Conservation (phyloP, 495 filamentous ascomycete genomes). For the Aspergillus egyptiacus region DNA sequence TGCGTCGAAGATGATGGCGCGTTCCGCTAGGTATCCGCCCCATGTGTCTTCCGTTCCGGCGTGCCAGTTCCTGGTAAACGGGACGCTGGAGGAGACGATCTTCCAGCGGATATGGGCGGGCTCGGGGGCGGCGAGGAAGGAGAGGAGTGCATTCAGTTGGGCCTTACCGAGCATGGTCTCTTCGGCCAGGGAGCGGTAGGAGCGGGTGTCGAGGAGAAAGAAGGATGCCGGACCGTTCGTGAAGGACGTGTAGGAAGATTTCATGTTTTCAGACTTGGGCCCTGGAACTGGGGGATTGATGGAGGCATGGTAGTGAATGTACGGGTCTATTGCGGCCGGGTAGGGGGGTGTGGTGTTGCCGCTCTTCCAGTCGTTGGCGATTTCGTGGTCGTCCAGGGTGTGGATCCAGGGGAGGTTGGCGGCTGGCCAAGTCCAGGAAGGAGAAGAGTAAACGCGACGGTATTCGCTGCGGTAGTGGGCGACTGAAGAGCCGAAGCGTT, state of each 20-base stretch:
- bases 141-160: constrained; percentile 73
- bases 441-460: constrained; percentile 86
- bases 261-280: constrained; percentile 47
- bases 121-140: constrained; percentile 64
- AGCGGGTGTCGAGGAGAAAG: constrained; percentile 90
- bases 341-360: constrained; percentile 68
- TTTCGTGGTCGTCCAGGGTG: constrained; percentile 93
- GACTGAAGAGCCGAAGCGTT: constrained; percentile 61
- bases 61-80: constrained; percentile 96
- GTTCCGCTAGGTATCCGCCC: constrained; percentile 81
- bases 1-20: constrained; percentile 70
- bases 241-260: constrained; percentile 68
- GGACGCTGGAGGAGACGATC: constrained; percentile 77
- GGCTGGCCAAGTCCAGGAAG: constrained; percentile 67
- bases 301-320: constrained; percentile 73
- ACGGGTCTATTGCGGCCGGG: constrained; percentile 74
- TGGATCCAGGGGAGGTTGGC: constrained; percentile 88
- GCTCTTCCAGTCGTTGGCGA: constrained; percentile 80
- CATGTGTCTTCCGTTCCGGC: constrained; percentile 81
- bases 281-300: constrained; percentile 66
- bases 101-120: constrained; percentile 84
- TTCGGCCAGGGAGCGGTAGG: constrained; percentile 66
- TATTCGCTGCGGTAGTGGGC: constrained; percentile 86
- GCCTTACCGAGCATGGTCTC: constrained; percentile 75
- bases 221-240: constrained; percentile 84